A percentile compares a stretch with the other conserved stretches of the same genome.
These are phyloP conservation scores for Aegilops tauschii DNA, from an alignment of 176 grass and related monocot genomes.

Conservation along the genomic window DNA sequence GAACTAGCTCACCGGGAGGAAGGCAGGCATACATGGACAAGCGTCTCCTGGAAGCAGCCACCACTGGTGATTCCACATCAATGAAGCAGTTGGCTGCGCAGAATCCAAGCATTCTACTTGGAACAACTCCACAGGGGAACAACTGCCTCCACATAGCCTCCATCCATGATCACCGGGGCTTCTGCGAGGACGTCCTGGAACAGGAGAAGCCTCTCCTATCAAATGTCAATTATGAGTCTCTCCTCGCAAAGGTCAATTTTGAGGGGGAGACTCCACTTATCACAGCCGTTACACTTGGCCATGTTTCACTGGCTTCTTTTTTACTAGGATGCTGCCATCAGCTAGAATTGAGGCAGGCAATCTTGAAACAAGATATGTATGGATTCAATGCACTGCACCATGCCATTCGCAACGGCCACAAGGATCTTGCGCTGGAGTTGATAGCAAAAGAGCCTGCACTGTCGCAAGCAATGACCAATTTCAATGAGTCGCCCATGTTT, in stretches of 20 bases:
- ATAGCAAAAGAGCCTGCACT: background rate
- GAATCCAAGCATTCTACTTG: background rate
- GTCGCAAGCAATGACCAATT: background rate
- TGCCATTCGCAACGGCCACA: background rate
- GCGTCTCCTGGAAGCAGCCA: background rate
- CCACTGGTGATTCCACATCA: background rate
- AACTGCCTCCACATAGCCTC: conserved; percentile 5
- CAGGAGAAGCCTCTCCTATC: too few species aligned
- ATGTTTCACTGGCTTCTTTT: background rate
- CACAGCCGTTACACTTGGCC: background rate
- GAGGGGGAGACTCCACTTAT: background rate
- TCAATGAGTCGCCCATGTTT: conserved; percentile 21
- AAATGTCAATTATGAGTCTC: background rate
- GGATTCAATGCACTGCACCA: conserved; percentile 12
- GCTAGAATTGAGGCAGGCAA: background rate
- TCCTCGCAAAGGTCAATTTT: background rate
- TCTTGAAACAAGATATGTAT: background rate
- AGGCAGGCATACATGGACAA: background rate
- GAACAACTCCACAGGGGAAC: conserved; percentile 3
- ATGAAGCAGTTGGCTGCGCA: background rate
- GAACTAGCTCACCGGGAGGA: too few species aligned
- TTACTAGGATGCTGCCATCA: background rate
- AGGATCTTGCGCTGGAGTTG: background rate
- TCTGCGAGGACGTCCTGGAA: too few species aligned
- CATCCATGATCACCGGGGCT: too few species aligned